Percentiles rank a stretch among this genome's conserved stretches.
Conservation (phyloP, 441 rosid genomes). For the Pelargonium myrrhifolium region DNA sequence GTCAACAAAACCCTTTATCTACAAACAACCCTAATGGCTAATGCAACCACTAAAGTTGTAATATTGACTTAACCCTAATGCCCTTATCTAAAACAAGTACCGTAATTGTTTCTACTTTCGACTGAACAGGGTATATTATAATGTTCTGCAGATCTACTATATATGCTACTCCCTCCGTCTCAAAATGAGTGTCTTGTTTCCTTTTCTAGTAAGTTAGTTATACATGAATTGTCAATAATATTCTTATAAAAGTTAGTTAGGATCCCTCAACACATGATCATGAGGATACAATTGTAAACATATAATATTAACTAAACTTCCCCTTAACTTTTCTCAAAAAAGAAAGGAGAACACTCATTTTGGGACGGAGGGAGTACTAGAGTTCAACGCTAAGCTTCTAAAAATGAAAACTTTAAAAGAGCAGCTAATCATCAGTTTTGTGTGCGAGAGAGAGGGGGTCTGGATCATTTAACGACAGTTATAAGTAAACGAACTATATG, state of each 20-base stretch:
- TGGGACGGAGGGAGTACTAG: too few relatives aligned
- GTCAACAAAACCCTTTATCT: background rate
- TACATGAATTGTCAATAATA: too few relatives aligned
- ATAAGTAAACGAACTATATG: background rate
- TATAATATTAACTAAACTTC: too few relatives aligned
- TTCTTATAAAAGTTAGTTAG: too few relatives aligned
- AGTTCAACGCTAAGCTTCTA: background rate
- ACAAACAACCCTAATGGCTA: background rate
- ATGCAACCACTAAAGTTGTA: background rate
- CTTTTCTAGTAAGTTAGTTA: too few relatives aligned
- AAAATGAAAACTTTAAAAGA: background rate
- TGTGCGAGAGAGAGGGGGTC: background rate
- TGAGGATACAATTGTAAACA: too few relatives aligned
- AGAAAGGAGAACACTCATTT: too few relatives aligned
- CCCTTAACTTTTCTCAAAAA: too few relatives aligned
- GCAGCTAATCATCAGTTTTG: background rate
- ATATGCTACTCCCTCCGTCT: too few relatives aligned
- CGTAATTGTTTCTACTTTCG: background rate
- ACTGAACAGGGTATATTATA: background rate
- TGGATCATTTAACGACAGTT: background rate
- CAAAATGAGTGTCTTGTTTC: too few relatives aligned
- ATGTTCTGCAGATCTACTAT: background rate
- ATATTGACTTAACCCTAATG: background rate
- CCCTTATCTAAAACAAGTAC: background rate
- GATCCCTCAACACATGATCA: too few relatives aligned